A percentile compares a stretch with the other conserved stretches of the same genome.
Conservation (phyloP, 2,329 filamentous ascomycete genomes). For the Xylaria multiplex region DNA sequence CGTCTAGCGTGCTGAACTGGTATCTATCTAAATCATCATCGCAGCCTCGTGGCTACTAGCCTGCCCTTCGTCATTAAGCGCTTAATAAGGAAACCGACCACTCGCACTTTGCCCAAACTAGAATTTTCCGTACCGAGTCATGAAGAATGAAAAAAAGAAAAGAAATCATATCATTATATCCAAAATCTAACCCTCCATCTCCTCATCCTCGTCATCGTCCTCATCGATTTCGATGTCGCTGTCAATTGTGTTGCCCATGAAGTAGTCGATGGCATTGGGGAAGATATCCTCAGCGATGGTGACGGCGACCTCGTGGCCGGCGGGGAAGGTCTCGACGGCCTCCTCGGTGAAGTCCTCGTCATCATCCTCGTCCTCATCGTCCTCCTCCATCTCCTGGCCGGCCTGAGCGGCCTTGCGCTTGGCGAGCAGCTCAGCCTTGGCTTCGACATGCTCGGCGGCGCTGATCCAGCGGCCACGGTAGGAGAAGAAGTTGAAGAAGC, state of each 20-base stretch:
- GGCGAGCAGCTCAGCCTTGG: conserved; percentile 52
- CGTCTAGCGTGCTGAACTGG: conserved; percentile 36
- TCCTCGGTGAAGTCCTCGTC: conserved; percentile 49
- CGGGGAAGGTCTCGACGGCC: conserved; percentile 47
- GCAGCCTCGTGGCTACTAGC: conserved; percentile 29
- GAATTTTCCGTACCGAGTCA: conserved; percentile 32
- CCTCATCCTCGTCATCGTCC: conserved; percentile 46
- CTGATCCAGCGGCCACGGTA: conserved; percentile 69
- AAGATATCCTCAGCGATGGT: conserved; percentile 46
- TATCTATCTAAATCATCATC: conserved; percentile 41
- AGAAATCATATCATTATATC: conserved; percentile 28
- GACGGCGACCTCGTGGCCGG: conserved; percentile 46
- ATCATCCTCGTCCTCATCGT: conserved; percentile 52
- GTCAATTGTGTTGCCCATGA: conserved; percentile 44
- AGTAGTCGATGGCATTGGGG: conserved; percentile 46
- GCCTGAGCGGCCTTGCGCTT: conserved; percentile 45
- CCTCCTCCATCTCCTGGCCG: conserved; percentile 48
- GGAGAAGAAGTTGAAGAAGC: conserved; percentile 78
- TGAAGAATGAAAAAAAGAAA: conserved; percentile 31
- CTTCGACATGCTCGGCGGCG: conserved; percentile 68
- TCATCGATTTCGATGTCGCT: conserved; percentile 43
- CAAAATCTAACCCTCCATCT: conserved; percentile 43
- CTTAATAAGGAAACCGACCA: conserved; percentile 18
- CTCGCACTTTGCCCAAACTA: conserved; percentile 19
- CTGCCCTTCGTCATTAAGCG: conserved; percentile 34